A percentile compares a stretch with the other conserved stretches of the same genome.
phyloP scores from a whole-genome alignment of 768 basidiomycete species.

The Lentinula detonsa region DNA sequence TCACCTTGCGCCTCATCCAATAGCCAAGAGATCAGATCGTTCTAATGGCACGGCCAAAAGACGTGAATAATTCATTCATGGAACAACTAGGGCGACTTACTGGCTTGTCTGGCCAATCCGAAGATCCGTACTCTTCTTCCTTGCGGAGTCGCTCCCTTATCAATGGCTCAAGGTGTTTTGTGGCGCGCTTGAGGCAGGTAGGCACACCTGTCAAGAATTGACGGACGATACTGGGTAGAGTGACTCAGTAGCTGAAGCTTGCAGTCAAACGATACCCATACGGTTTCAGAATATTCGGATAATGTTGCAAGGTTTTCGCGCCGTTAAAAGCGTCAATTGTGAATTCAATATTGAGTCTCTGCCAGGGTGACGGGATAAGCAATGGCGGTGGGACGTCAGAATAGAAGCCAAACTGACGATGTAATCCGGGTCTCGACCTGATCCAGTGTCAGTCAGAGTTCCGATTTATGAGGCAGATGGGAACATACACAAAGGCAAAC shows the following conservation, averaged over 20 bases:
- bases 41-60: background rate
- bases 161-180: constrained; percentile 21
- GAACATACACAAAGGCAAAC: constrained; percentile 7
- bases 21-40: constrained; percentile 7
- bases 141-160: constrained; percentile 25
- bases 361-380: background rate
- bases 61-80: background rate
- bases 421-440: constrained; percentile 4
- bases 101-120: constrained; percentile 25
- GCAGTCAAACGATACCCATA: constrained; percentile 13
- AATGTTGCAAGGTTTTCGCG: constrained; percentile 22
- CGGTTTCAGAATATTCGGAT: constrained; percentile 35
- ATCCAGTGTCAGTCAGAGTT: background rate
- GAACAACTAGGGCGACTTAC: constrained; percentile 13
- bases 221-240: constrained; percentile 2
- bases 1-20: constrained; percentile 19
- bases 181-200: constrained; percentile 8
- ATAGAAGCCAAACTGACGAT: background rate
- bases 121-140: constrained; percentile 18
- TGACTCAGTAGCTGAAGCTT: background rate
- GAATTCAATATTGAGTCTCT: constrained; percentile 14
- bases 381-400: background rate
- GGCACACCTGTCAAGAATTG: constrained; percentile 1
- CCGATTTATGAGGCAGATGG: background rate
- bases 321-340: constrained; percentile 24